A percentile compares a stretch with the other conserved stretches of the same genome.
Evolutionary conservation across 495 filamentous ascomycete genomes (phyloP).

Genomic region (Daldinia loculata): DNA sequence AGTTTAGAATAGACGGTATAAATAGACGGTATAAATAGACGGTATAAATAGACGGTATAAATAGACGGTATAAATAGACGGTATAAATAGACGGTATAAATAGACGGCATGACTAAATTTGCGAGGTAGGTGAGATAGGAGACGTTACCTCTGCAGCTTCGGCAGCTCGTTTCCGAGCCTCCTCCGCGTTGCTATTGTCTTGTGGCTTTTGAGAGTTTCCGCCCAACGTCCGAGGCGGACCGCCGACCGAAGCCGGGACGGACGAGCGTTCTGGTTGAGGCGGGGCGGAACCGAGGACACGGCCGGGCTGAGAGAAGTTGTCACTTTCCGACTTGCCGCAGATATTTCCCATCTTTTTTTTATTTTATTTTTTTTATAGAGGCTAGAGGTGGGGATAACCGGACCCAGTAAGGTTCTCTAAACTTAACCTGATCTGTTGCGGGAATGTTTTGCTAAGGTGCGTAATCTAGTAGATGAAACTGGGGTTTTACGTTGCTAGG

Average conservation of each 20-base stretch:
- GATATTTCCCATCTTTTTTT: conserved; percentile 72
- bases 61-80: not conserved
- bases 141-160: conserved; percentile 71
- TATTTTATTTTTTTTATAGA: no score
- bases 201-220: conserved; percentile 33
- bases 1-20: conserved; percentile 13
- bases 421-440: conserved; percentile 5
- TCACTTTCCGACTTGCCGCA: conserved; percentile 72
- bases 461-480: not conserved
- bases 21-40: no score
- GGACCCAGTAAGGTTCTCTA: conserved; percentile 12
- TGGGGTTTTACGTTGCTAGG: conserved; percentile 5
- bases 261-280: conserved; percentile 46
- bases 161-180: conserved; percentile 68
- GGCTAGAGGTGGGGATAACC: not conserved
- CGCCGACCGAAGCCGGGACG: conserved; percentile 54
- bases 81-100: no score
- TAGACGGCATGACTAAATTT: no score
- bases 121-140: not conserved
- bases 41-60: no score
- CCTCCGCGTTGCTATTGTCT: conserved; percentile 45
- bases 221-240: conserved; percentile 66
- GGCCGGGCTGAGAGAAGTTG: conserved; percentile 69
- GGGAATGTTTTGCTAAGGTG: not conserved
- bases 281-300: conserved; percentile 65